Base-by-base conservation (phyloP, 176 grass and related monocot genomes). In the Pontederia paniculata region DNA sequence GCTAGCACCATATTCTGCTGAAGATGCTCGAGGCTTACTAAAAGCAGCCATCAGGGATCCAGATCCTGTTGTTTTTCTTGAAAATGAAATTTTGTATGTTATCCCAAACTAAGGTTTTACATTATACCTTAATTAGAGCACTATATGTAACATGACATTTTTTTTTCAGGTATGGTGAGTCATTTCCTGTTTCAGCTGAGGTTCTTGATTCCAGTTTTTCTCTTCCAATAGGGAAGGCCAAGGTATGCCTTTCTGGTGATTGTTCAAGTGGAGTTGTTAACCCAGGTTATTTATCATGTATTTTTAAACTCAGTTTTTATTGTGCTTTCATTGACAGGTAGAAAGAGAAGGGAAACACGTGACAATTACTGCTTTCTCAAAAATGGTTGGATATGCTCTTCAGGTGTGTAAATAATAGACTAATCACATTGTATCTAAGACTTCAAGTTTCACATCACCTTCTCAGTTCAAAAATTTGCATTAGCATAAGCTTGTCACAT, bases 31-130 rank as follows among this genome's bases (percentile, higher is more conserved):
- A 21, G 91, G 91, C 60, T 84, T 97, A 77, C 71, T 97, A 65
- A 97, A 97, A 72, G 86, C 91, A 70, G 91, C 91, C 45, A 97
- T 97, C 68, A 85, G 91, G 61, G 91, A 97, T 49, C 86, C 91
- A 15, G 86, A 97, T 68, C 91, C 83, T 57, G 91, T 97, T 76
- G 74, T 97, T 69, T 97, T 97, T 69, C 69, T 97, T 58, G 91
- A 97, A 80, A 97, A 97, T 72, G 91, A 97, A 52, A 42, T 97
- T 41, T 63, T 97, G 91, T 97, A 90, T 72, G 74, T 54, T 62
- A 45, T 74, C 31, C 44, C 0, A 9, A 21, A 37, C 31, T 53
- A 19, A 53, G 12, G 10, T 50, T 8, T 18, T 42, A 18, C 28
- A 23, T n/a, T 22, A 17, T 59, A 0, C 4, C 8, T 42, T 47